Percentiles rank a stretch among this genome's conserved stretches.
Conservation (phyloP, 805 yeast genomes). For the Saturnispora saitoi region DNA sequence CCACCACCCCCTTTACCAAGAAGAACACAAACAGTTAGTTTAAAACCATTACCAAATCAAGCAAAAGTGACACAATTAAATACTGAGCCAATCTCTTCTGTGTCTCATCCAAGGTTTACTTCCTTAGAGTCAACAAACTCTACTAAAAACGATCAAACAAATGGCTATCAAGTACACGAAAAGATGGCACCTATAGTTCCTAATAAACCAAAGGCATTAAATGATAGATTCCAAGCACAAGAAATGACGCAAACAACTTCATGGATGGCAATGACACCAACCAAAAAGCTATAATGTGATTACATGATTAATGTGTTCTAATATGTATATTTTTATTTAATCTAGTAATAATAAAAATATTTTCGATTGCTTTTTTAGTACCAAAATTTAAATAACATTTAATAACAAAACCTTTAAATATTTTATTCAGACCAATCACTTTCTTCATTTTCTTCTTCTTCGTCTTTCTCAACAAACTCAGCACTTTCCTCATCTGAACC, state of each 20-base stretch:
- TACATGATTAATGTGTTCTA: neutral
- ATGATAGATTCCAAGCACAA: conserved; percentile 10
- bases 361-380: neutral
- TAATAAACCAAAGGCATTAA: conserved; percentile 22
- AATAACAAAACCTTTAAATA: neutral
- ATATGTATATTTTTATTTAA: neutral
- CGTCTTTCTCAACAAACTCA: conserved; percentile 8
- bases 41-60: conserved; percentile 1
- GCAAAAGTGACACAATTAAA: conserved; percentile 3
- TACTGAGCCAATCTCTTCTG: neutral
- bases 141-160: neutral
- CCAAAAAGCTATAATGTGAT: conserved; percentile 17
- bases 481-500: conserved; percentile 14
- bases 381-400: neutral
- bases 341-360: neutral
- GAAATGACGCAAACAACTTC: neutral
- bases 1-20: conserved; percentile 28
- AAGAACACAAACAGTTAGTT: neutral
- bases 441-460: conserved; percentile 16
- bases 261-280: conserved; percentile 29
- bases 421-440: conserved; percentile 6
- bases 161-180: neutral
- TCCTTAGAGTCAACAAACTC: neutral
- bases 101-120: neutral
- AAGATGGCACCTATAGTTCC: conserved; percentile 29